These are phyloP conservation scores for Mrakia gelida DNA, from an alignment of 768 basidiomycete species.

Conservation along the genomic window DNA sequence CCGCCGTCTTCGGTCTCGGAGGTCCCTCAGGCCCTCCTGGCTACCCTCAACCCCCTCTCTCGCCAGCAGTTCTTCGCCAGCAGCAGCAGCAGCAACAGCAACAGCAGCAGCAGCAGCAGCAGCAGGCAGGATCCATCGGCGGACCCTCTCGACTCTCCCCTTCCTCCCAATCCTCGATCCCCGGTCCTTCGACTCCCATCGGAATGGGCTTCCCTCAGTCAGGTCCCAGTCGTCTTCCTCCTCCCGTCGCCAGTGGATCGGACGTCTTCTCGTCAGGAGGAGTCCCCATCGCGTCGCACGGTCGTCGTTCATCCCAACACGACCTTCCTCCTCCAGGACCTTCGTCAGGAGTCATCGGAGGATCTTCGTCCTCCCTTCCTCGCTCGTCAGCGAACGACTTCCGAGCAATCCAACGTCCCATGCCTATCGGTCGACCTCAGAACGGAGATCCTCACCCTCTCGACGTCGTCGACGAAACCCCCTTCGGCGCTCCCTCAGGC, in stretches of 20 bases:
- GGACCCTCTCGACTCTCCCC: constrained; percentile 16
- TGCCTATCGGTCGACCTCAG: constrained; percentile 29
- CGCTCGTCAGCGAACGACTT: constrained; percentile 28
- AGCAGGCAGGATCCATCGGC: not conserved
- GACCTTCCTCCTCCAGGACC: constrained; percentile 12
- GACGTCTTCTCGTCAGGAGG: constrained; percentile 10
- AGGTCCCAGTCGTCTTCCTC: not conserved
- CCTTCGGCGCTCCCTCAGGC: constrained; percentile 5
- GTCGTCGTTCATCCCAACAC: constrained; percentile 22
- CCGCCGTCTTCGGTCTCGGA: constrained; percentile 25
- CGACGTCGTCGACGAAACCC: constrained; percentile 23
- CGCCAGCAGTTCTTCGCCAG: constrained; percentile 26
- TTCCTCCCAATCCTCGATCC: constrained; percentile 7
- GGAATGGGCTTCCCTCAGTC: constrained; percentile 23
- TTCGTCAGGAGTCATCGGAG: constrained; percentile 16
- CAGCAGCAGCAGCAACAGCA: not conserved
- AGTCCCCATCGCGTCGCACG: constrained; percentile 23
- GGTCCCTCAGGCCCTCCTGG: constrained; percentile 13
- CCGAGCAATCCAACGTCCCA: constrained; percentile 31
- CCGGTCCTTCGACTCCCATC: constrained; percentile 21
- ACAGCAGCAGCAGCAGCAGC: not conserved
- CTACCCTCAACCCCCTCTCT: constrained; percentile 23
- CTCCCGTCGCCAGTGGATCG: not conserved
- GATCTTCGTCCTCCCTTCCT: constrained; percentile 12
- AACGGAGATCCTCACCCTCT: constrained; percentile 2